These are phyloP conservation scores for Apiotrichum montevideense DNA, from an alignment of 1,284 basidiomycete species.

Conservation along the genomic window DNA sequence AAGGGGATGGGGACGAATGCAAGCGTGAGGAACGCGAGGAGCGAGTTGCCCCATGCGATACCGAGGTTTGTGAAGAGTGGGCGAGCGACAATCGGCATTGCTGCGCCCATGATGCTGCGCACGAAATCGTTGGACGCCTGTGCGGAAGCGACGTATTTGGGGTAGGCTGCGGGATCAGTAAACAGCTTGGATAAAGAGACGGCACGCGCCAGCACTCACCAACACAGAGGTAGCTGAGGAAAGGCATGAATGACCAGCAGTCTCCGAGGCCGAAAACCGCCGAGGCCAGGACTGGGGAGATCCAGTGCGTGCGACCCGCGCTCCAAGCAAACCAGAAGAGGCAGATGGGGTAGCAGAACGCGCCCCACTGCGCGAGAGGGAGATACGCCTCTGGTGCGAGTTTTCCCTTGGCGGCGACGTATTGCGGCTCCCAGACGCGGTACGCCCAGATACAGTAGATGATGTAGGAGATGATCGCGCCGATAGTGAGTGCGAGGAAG, in stretches of 20 bases:
- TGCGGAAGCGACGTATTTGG: constrained; percentile 52
- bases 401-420: constrained; percentile 9
- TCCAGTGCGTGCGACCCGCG: constrained; percentile 31
- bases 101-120: constrained; percentile 41
- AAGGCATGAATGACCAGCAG: constrained; percentile 17
- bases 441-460: constrained; percentile 33
- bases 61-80: constrained; percentile 43
- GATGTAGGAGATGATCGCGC: constrained; percentile 6
- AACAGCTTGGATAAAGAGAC: no score
- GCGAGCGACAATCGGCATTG: constrained; percentile 35
- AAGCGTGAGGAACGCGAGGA: constrained; percentile 35
- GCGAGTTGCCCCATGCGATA: constrained; percentile 41
- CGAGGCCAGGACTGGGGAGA: constrained; percentile 34
- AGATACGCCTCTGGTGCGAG: constrained; percentile 18
- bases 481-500: constrained; percentile 35
- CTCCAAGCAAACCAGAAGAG: constrained; percentile 44
- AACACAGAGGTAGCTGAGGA: constrained; percentile 53
- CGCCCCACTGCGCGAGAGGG: constrained; percentile 34
- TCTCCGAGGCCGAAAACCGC: constrained; percentile 32
- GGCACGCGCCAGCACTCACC: background rate
- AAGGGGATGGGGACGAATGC: constrained; percentile 24
- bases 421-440: constrained; percentile 30
- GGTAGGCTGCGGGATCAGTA: constrained; percentile 48
- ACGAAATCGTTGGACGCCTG: constrained; percentile 46
- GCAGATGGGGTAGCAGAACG: constrained; percentile 36